phyloP scores from a whole-genome alignment of 1,284 basidiomycete genomes.

The Flammula alnicola region DNA sequence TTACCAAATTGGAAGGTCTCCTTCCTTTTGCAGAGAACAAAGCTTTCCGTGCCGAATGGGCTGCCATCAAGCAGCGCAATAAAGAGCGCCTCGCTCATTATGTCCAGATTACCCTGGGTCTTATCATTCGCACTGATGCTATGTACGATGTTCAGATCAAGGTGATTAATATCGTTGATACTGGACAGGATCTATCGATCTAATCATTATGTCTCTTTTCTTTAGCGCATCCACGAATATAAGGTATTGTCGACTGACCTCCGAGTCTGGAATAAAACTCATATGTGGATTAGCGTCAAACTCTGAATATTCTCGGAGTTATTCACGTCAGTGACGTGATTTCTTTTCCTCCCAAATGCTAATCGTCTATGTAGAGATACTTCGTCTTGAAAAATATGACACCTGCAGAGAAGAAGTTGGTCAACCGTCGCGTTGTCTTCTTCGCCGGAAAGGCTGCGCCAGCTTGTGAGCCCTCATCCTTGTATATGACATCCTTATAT shows the following conservation, averaged over 20 bases:
- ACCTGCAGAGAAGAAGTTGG: conserved; percentile 78
- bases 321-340: conserved; percentile 64
- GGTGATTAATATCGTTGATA: conserved; percentile 41
- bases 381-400: conserved; percentile 79
- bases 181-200: neutral
- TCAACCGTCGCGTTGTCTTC: conserved; percentile 82
- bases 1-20: conserved; percentile 71
- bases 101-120: conserved; percentile 76
- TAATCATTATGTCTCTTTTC: conserved; percentile 13
- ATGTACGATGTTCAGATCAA: conserved; percentile 95
- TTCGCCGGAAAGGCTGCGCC: conserved; percentile 91
- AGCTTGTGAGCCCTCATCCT: conserved; percentile 58
- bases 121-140: conserved; percentile 76
- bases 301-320: conserved; percentile 84
- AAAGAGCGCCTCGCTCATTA: conserved; percentile 84
- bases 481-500: neutral
- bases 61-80: conserved; percentile 83
- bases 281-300: conserved; percentile 66
- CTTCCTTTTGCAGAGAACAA: conserved; percentile 72
- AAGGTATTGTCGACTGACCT: conserved; percentile 53
- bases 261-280: neutral
- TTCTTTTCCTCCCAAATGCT: neutral
- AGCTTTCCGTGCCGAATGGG: conserved; percentile 79
- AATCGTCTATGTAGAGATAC: conserved; percentile 62
- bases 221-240: conserved; percentile 82